Percentiles rank a stretch among this genome's conserved stretches.
These are phyloP conservation scores for Pichia paraexigua DNA, from an alignment of 805 yeast species.

Conservation along the genomic window DNA sequence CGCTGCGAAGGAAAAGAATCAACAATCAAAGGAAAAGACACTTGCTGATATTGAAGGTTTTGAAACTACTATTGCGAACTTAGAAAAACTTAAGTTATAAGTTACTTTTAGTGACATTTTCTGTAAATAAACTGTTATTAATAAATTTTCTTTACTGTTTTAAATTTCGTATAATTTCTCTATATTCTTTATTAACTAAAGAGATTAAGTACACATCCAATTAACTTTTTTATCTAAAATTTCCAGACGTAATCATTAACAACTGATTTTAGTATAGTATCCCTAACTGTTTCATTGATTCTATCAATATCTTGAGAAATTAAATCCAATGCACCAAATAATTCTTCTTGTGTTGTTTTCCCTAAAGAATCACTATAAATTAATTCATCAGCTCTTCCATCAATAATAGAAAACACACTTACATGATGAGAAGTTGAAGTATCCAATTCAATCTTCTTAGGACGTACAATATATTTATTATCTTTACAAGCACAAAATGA, in stretches of 20 bases:
- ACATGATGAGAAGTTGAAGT: slow-evolving; percentile 54
- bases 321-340: slow-evolving; percentile 43
- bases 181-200: background rate
- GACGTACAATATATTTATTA: slow-evolving; percentile 33
- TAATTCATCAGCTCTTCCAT: slow-evolving; percentile 44
- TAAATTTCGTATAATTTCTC: background rate
- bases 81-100: slow-evolving; percentile 66
- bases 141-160: background rate
- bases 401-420: slow-evolving; percentile 49
- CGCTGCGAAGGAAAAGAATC: slow-evolving; percentile 73
- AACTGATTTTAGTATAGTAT: slow-evolving; percentile 39
- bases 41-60: slow-evolving; percentile 86
- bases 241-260: slow-evolving; percentile 55
- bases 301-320: slow-evolving; percentile 42
- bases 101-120: background rate
- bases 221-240: slow-evolving; percentile 8
- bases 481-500: slow-evolving; percentile 30
- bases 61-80: slow-evolving; percentile 75
- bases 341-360: slow-evolving; percentile 46
- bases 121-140: background rate
- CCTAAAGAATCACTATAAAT: slow-evolving; percentile 72
- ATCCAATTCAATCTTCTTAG: slow-evolving; percentile 37
- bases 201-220: background rate
- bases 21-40: slow-evolving; percentile 56
- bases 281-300: slow-evolving; percentile 39